phyloP scores from a whole-genome alignment of 352 stramenopile genomes.

The Aphanomyces cochlioides region DNA sequence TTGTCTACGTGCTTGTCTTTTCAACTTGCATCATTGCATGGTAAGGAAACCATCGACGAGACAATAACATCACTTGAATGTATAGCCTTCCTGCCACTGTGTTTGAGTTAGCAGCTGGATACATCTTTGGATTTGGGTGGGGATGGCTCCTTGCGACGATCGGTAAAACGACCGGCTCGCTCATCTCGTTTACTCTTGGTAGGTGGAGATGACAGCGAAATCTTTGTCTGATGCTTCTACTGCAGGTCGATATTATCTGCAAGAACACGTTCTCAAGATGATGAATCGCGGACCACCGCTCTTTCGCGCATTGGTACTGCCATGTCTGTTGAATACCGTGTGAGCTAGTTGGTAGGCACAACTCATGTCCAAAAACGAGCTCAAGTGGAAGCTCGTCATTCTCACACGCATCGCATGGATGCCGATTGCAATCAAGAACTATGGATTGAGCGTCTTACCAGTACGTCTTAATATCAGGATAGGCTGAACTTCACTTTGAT shows the following conservation, averaged over 20 bases:
- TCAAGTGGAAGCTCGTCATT: slow-evolving; percentile 51
- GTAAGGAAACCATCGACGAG: neutral
- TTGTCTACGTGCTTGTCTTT: slow-evolving; percentile 24
- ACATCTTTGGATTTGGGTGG: slow-evolving; percentile 76
- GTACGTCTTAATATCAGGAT: neutral
- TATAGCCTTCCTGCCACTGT: slow-evolving; percentile 64
- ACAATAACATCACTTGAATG: neutral
- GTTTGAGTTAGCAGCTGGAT: slow-evolving; percentile 72
- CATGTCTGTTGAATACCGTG: slow-evolving; percentile 45
- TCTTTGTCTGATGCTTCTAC: neutral
- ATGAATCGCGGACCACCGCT: slow-evolving; percentile 67
- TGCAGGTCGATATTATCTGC: slow-evolving; percentile 50
- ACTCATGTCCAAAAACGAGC: neutral
- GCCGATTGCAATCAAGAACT: slow-evolving; percentile 83
- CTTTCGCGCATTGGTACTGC: slow-evolving; percentile 41
- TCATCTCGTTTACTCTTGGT: slow-evolving; percentile 66
- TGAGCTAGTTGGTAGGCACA: slow-evolving; percentile 48
- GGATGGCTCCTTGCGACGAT: slow-evolving; percentile 54
- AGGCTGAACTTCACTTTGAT: neutral
- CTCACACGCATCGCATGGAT: slow-evolving; percentile 78
- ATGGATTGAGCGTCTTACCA: slow-evolving; percentile 70
- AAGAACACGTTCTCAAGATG: slow-evolving; percentile 55
- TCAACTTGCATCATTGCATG: slow-evolving; percentile 6
- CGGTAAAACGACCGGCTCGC: slow-evolving; percentile 64
- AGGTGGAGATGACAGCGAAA: neutral